phyloP scores from a whole-genome alignment of 176 grass and related monocot species.

The Elaeis guineensis region DNA sequence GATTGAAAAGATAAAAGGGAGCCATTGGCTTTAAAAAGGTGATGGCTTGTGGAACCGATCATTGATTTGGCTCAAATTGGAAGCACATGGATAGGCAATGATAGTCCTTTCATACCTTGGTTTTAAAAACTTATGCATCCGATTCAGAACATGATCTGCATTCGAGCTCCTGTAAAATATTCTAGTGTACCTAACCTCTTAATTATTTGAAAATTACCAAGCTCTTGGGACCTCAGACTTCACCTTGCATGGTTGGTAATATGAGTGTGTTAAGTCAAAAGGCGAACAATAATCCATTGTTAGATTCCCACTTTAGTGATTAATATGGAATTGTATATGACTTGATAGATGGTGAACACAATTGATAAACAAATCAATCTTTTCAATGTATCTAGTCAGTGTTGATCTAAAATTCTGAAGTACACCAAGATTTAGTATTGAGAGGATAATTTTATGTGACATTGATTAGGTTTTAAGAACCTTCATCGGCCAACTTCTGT shows the following conservation, averaged over 20 bases:
- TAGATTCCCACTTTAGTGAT: too few species aligned
- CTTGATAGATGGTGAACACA: too few species aligned
- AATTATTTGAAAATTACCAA: slow-evolving; percentile 17
- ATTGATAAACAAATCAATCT: too few species aligned
- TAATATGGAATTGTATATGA: too few species aligned
- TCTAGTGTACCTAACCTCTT: slow-evolving; percentile 26
- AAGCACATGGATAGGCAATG: slow-evolving; percentile 49
- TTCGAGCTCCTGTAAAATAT: slow-evolving; percentile 18
- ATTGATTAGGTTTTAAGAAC: too few species aligned
- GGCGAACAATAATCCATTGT: too few species aligned
- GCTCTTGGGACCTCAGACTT: background rate
- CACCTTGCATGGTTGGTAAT: background rate
- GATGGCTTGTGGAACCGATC: slow-evolving; percentile 46
- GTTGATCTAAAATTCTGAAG: too few species aligned
- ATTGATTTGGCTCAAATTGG: slow-evolving; percentile 68
- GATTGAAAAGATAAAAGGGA: slow-evolving; percentile 28
- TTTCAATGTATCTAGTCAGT: too few species aligned
- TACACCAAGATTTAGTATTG: too few species aligned
- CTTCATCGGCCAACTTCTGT: too few species aligned
- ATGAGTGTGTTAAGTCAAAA: background rate
- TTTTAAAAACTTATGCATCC: slow-evolving; percentile 6
- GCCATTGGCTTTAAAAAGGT: slow-evolving; percentile 16
- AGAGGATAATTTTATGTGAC: too few species aligned
- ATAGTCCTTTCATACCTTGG: slow-evolving; percentile 43
- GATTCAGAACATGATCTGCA: slow-evolving; percentile 19